Evolutionary conservation across 2,329 filamentous ascomycete genomes (phyloP).

Genomic region (Talaromyces sp.): DNA sequence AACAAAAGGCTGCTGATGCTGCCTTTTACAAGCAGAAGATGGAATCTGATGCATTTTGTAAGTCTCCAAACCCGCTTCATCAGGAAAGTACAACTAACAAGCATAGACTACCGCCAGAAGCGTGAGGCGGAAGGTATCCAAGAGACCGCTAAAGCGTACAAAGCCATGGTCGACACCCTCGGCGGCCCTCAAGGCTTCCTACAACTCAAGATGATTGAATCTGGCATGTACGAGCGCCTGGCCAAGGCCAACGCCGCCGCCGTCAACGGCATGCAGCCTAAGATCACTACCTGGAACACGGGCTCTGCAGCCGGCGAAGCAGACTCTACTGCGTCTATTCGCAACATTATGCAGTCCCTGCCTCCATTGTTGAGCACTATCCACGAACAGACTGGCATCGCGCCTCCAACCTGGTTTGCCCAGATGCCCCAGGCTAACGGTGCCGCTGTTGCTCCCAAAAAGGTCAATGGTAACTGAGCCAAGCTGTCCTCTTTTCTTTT

Average conservation of each 20-base stretch:
- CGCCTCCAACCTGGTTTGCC: conserved; percentile 68
- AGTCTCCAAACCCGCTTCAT: conserved; percentile 5
- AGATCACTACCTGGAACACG: conserved; percentile 90
- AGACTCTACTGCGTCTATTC: conserved; percentile 61
- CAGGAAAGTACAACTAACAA: neutral
- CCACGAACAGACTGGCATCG: conserved; percentile 82
- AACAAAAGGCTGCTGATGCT: conserved; percentile 54
- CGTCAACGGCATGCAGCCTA: conserved; percentile 73
- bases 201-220: conserved; percentile 84
- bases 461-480: conserved; percentile 9
- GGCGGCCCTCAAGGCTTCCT: conserved; percentile 74
- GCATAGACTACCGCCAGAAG: conserved; percentile 49
- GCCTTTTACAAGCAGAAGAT: conserved; percentile 38
- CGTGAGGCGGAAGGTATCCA: conserved; percentile 72
- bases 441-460: neutral
- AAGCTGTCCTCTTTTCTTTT: neutral
- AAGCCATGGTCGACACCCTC: conserved; percentile 65
- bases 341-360: conserved; percentile 79
- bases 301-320: conserved; percentile 42
- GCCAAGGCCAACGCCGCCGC: conserved; percentile 74
- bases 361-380: conserved; percentile 81
- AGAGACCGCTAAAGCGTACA: conserved; percentile 78
- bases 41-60: conserved; percentile 39
- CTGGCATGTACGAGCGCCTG: conserved; percentile 71
- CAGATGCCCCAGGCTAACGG: conserved; percentile 44